Percentiles rank a stretch among this genome's conserved stretches.
Conservation (phyloP, 352 stramenopile genomes). For the Phytophthora sojae region DNA sequence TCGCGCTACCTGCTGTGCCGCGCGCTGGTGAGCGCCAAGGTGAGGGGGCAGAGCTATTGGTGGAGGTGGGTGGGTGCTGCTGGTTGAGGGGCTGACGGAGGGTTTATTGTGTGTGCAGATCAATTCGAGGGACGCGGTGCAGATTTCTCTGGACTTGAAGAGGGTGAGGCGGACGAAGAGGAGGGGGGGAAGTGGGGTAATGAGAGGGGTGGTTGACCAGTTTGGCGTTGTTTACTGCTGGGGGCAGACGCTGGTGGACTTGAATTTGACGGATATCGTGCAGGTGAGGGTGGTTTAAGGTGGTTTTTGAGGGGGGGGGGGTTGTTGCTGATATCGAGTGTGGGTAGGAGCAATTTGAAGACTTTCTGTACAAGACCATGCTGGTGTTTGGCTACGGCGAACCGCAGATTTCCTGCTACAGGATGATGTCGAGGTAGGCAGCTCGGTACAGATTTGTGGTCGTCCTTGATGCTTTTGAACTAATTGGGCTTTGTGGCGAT, state of each 20-base stretch:
- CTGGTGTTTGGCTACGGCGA: conserved; percentile 90
- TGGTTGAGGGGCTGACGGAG: neutral
- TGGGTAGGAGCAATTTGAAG: conserved; percentile 85
- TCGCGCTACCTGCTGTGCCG: conserved; percentile 88
- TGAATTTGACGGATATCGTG: conserved; percentile 86
- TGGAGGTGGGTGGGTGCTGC: neutral
- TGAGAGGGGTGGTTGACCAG: neutral
- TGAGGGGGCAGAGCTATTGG: conserved; percentile 19
- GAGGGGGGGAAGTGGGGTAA: neutral
- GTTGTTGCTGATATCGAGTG: neutral
- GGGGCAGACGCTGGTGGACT: conserved; percentile 81
- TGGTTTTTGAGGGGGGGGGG: neutral
- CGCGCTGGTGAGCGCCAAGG: conserved; percentile 87
- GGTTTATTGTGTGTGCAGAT: conserved; percentile 49
- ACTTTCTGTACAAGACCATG: conserved; percentile 93
- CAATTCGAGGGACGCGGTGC: conserved; percentile 83
- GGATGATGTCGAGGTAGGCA: conserved; percentile 84
- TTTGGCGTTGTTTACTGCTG: conserved; percentile 3
- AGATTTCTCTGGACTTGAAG: conserved; percentile 91
- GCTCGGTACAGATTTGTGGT: neutral
- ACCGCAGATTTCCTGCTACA: conserved; percentile 83
- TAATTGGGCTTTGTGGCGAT: neutral
- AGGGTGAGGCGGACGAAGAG: conserved; percentile 45
- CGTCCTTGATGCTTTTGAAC: neutral
- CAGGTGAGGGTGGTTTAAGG: conserved; percentile 47